Conservation (phyloP, 2,329 filamentous ascomycete species). For the Cryoendolithus antarcticus region DNA sequence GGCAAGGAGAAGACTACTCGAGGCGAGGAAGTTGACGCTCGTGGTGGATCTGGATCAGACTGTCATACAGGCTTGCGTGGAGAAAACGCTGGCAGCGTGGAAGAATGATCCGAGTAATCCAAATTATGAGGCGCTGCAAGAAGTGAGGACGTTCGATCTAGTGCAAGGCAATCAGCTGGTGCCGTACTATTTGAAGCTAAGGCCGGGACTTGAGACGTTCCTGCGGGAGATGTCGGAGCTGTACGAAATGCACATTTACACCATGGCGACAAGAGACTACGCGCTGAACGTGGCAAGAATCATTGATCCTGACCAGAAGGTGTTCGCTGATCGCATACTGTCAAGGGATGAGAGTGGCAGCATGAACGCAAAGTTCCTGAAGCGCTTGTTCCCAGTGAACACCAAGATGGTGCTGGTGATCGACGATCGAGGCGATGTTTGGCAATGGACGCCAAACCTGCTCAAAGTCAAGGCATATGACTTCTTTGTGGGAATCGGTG, state of each 20-base stretch:
- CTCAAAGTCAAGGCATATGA: conserved; percentile 94
- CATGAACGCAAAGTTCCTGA: conserved; percentile 78
- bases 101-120: conserved; percentile 77
- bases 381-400: conserved; percentile 86
- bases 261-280: conserved; percentile 97
- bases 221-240: conserved; percentile 62
- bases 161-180: conserved; percentile 57
- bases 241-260: conserved; percentile 96
- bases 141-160: conserved; percentile 79
- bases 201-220: conserved; percentile 73
- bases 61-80: conserved; percentile 94
- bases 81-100: conserved; percentile 94
- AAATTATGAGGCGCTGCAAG: conserved; percentile 80
- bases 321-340: conserved; percentile 90
- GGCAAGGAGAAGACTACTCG: conserved; percentile 68
- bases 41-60: conserved; percentile 98
- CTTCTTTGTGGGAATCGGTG: conserved; percentile 95
- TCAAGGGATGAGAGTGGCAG: conserved; percentile 95
- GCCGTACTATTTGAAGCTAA: conserved; percentile 97
- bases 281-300: conserved; percentile 84
- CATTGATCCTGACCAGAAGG: conserved; percentile 75
- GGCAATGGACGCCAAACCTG: conserved; percentile 84
- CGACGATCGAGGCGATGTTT: conserved; percentile 91
- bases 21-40: conserved; percentile 72
- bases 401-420: conserved; percentile 99